Evolutionary conservation across 306 rosid genomes (phyloP).

Genomic region (Lotus japonicus): DNA sequence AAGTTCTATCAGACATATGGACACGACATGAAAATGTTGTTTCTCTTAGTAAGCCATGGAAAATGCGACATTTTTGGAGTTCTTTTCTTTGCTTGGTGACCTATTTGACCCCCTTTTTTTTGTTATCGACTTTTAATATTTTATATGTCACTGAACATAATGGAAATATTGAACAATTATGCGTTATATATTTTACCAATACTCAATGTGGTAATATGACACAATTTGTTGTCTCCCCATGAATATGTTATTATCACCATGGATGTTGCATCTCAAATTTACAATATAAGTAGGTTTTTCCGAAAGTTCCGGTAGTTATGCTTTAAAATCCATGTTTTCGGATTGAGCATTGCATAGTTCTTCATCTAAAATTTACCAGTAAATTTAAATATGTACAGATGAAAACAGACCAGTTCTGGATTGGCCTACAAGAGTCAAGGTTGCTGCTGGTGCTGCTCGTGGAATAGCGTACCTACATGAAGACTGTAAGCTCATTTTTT

Average conservation of each 20-base stretch:
- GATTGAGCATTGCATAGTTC: background rate
- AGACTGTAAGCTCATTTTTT: constrained; percentile 62
- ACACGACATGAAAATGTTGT: background rate
- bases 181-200: background rate
- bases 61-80: background rate
- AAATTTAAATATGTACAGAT: constrained; percentile 32
- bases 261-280: too few species aligned
- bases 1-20: background rate
- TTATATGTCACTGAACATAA: background rate
- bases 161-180: background rate
- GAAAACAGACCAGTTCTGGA: constrained; percentile 52
- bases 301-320: background rate
- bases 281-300: background rate
- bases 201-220: background rate
- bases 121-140: background rate
- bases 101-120: background rate
- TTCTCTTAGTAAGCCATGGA: background rate
- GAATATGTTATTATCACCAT: background rate
- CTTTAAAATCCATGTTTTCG: constrained; percentile 1
- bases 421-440: constrained; percentile 83
- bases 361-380: constrained; percentile 10
- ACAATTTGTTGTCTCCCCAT: background rate
- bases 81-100: background rate
- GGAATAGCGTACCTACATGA: constrained; percentile 96
- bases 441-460: constrained; percentile 94